Evolutionary conservation across 306 rosid genomes (phyloP), one percentile per base, ranked within the genome.

Genomic region (Cucumis hystrix): DNA sequence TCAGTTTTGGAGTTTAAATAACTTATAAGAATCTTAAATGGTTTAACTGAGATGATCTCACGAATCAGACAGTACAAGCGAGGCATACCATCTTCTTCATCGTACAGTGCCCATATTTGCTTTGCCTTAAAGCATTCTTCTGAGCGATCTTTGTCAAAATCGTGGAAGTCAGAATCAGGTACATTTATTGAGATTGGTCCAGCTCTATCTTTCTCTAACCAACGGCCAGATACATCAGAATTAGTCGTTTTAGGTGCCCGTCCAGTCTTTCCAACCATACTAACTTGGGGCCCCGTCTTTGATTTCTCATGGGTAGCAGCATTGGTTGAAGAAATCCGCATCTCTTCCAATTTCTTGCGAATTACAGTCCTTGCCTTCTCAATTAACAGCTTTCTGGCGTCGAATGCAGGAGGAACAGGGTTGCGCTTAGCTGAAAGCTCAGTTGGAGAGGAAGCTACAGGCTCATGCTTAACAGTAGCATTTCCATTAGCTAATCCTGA

Each of bases 81-180:
- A 25, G 99, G 99, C 99, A 96, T 96, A 30, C 98, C 98, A 79
- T 96, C 99, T 75, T 93, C 98, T 82, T 96, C 99, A 59, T 96
- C 99, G 80, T 96, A 96, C 64, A 96, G 80, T 72, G 99, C 99
- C 99, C 99, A 96, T 88, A 96, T 90, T 83, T 96, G 99, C 87
- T 92, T 96, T 17, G 98, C 96, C 86, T 70, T 89, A 88, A 96
- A 96, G 85, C 98, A 91, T 81, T 91, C 90, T 84, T 96, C 99
- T 17, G 97, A 86, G 76, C 99, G 89, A 81, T 92, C 98, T 52
- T 88, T 89, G 83, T 96, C 99, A 54, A 96, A 96, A 84, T 92
- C 97, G 81, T 96, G 98, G 82, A 96, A 96, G 87, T 96, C 99
- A 1, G 99, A 82, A 86, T 96, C 99, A 58, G 99, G 99, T 69